Percentiles rank a stretch among this genome's conserved stretches.
Evolutionary conservation across 108 stramenopile genomes (phyloP).

Genomic region (Cyclotella distinguenda): DNA sequence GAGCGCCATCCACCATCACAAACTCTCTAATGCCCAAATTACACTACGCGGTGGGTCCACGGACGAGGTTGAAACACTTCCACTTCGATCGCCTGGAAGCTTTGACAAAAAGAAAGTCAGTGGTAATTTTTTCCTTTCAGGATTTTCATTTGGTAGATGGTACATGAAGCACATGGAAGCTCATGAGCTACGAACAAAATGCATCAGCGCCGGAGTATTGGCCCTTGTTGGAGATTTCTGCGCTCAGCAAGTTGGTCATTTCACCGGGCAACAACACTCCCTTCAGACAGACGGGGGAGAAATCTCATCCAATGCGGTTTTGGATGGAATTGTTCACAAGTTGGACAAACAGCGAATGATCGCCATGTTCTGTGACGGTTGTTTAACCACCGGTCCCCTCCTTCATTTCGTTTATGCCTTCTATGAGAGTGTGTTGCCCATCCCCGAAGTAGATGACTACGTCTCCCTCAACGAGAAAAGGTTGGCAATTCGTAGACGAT

Average conservation of each 20-base stretch:
- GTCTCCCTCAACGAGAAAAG: constrained; percentile 1
- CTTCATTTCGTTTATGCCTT: constrained; percentile 39
- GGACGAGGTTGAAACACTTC: neutral
- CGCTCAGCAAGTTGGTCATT: constrained; percentile 36
- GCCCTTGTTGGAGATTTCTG: constrained; percentile 44
- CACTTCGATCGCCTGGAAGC: neutral
- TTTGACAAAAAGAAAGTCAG: constrained; percentile 3
- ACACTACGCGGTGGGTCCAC: constrained; percentile 5
- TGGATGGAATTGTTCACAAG: neutral
- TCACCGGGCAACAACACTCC: neutral
- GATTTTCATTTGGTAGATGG: constrained; percentile 20
- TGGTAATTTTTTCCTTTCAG: neutral
- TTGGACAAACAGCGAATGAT: constrained; percentile 41
- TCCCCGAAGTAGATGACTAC: constrained; percentile 6
- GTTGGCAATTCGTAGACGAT: constrained; percentile 10
- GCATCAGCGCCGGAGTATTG: constrained; percentile 34
- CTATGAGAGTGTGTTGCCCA: constrained; percentile 43
- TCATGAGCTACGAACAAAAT: constrained; percentile 46
- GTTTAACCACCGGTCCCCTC: constrained; percentile 34
- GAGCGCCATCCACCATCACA: neutral
- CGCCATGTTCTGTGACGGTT: constrained; percentile 43
- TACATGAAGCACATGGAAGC: constrained; percentile 42
- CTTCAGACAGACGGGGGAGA: neutral
- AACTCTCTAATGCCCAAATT: constrained; percentile 6
- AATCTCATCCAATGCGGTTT: neutral